A percentile compares a stretch with the other conserved stretches of the same genome.
Conservation (phyloP, 108 stramenopile genomes). For the Stephanodiscus triporus region DNA sequence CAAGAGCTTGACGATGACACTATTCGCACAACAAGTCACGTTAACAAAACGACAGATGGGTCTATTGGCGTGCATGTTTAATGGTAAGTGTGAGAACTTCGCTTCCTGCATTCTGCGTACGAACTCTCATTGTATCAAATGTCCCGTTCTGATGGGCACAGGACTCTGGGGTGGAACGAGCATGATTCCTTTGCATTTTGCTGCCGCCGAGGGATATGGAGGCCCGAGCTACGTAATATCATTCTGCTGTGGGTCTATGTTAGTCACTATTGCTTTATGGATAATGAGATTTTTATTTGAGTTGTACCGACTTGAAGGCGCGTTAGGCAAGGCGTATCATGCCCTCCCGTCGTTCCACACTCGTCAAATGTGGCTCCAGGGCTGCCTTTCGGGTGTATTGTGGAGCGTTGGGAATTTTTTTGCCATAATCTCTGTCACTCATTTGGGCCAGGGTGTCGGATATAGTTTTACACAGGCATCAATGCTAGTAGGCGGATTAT, state of each 20-base stretch:
- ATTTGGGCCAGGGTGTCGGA: constrained; percentile 47
- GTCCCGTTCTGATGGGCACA: neutral
- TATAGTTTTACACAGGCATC: constrained; percentile 44
- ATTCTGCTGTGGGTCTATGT: constrained; percentile 54
- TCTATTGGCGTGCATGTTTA: constrained; percentile 63
- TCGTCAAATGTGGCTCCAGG: constrained; percentile 63
- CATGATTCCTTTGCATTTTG: constrained; percentile 72
- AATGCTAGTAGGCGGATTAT: constrained; percentile 48
- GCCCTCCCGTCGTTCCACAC: constrained; percentile 60
- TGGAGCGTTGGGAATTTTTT: constrained; percentile 40
- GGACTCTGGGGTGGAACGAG: constrained; percentile 46
- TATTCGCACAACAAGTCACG: constrained; percentile 40
- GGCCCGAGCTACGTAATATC: constrained; percentile 57
- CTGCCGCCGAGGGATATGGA: constrained; percentile 37
- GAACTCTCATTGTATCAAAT: neutral
- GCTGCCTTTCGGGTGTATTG: constrained; percentile 32
- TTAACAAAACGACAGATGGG: constrained; percentile 56
- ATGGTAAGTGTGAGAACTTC: no score
- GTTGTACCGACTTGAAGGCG: constrained; percentile 5
- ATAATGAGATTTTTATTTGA: constrained; percentile 40
- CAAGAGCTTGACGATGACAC: neutral
- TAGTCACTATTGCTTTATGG: constrained; percentile 58
- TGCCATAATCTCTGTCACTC: constrained; percentile 39
- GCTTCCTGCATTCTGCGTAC: no score
- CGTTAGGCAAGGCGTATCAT: constrained; percentile 38